Conservation (phyloP, 345 rosid genomes). For the Moricandia arvensis region DNA sequence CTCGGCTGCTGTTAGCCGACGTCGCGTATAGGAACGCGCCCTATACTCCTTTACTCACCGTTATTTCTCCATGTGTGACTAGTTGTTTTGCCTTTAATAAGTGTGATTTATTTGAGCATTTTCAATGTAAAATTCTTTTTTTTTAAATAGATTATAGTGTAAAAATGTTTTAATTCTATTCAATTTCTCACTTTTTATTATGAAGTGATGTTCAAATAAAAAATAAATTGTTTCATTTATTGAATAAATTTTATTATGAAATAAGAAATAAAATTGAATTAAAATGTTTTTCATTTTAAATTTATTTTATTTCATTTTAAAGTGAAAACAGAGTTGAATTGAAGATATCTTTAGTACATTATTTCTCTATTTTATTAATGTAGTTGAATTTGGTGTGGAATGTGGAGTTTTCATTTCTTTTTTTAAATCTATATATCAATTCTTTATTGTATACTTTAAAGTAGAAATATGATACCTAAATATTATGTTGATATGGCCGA, state of each 20-base stretch:
- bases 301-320: no score
- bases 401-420: background rate
- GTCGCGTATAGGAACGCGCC: conserved; percentile 34
- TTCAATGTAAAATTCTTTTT: no score
- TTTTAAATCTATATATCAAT: background rate
- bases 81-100: background rate
- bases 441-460: background rate
- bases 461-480: background rate
- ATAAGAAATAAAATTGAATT: no score
- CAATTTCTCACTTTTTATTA: no score
- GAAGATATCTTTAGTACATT: no score
- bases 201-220: no score
- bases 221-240: no score
- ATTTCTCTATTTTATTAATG: background rate
- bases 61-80: background rate
- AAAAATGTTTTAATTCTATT: no score
- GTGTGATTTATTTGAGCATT: background rate
- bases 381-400: background rate
- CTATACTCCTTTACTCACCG: background rate
- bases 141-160: no score
- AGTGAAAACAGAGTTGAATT: no score
- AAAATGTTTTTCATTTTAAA: no score
- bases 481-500: background rate
- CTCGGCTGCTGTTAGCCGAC: conserved; percentile 9
- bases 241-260: no score